Evolutionary conservation across 2,329 filamentous ascomycete genomes (phyloP).

Genomic region (Cercospora nicotianae): DNA sequence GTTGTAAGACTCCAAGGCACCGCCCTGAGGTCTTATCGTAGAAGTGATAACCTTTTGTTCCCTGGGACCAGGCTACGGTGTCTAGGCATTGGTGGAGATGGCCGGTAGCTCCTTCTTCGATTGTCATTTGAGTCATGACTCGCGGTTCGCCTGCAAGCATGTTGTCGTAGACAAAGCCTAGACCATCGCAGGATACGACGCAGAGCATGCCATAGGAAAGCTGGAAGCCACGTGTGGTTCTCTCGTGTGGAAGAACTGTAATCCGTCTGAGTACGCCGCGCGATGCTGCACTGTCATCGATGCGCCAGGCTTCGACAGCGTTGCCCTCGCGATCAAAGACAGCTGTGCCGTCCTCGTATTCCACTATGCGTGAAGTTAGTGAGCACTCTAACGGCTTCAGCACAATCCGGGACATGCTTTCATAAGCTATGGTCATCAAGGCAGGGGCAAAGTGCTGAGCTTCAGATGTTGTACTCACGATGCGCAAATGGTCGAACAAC

Average conservation of each 20-base stretch:
- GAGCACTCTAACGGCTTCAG: neutral
- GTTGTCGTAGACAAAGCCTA: slow-evolving; percentile 49
- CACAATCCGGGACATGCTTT: neutral
- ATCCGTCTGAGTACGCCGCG: slow-evolving; percentile 46
- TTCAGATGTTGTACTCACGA: slow-evolving; percentile 13
- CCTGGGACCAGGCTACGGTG: slow-evolving; percentile 49
- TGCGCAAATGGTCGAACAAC: slow-evolving; percentile 48
- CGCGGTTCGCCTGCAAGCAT: slow-evolving; percentile 38
- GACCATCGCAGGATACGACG: slow-evolving; percentile 48
- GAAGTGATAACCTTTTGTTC: slow-evolving; percentile 45
- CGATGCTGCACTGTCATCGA: slow-evolving; percentile 37
- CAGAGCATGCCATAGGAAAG: slow-evolving; percentile 47
- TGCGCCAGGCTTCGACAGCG: slow-evolving; percentile 49
- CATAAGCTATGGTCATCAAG: neutral
- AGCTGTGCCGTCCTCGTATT: slow-evolving; percentile 50
- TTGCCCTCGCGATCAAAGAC: slow-evolving; percentile 50
- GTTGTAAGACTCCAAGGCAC: slow-evolving; percentile 43
- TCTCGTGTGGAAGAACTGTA: slow-evolving; percentile 45
- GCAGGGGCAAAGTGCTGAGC: neutral
- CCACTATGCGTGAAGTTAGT: slow-evolving; percentile 30
- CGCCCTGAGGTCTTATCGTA: slow-evolving; percentile 45
- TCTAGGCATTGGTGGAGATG: slow-evolving; percentile 48
- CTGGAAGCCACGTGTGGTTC: slow-evolving; percentile 49
- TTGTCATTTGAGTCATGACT: slow-evolving; percentile 41
- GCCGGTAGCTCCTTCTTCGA: slow-evolving; percentile 46